Percentiles rank a stretch among this genome's conserved stretches.
Conservation (phyloP, 805 yeast genomes). For the Candida mattraensis region DNA sequence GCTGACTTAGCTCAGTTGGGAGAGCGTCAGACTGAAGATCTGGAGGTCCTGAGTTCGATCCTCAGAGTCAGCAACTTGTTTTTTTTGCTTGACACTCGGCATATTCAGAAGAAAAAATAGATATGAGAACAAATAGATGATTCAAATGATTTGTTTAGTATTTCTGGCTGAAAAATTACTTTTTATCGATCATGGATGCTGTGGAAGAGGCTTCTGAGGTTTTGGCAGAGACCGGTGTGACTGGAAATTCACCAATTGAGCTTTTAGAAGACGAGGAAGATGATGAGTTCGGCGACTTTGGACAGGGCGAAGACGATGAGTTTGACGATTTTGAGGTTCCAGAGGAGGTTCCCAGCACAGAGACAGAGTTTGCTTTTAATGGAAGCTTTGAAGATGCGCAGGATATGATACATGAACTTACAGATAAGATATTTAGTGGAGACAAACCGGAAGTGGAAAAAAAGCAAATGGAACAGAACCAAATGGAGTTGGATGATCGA, state of each 20-base stretch:
- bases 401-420: slow-evolving; percentile 8
- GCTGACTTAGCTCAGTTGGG: slow-evolving; percentile 32
- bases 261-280: not conserved
- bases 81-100: slow-evolving; percentile 1
- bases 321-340: slow-evolving; percentile 23
- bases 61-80: slow-evolving; percentile 26
- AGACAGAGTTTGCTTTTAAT: slow-evolving; percentile 1
- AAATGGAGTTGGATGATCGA: slow-evolving; percentile 26
- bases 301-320: slow-evolving; percentile 10
- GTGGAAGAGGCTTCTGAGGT: slow-evolving; percentile 1
- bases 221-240: too few relatives aligned
- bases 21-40: slow-evolving; percentile 31
- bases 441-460: not conserved
- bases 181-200: slow-evolving; percentile 4
- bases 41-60: slow-evolving; percentile 31
- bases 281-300: slow-evolving; percentile 1
- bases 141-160: not conserved
- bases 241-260: too few relatives aligned
- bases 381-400: slow-evolving; percentile 8
- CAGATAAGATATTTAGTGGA: slow-evolving; percentile 13
- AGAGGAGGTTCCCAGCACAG: slow-evolving; percentile 11
- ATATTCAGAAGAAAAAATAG: not conserved
- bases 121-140: too few relatives aligned
- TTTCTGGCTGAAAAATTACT: not conserved
- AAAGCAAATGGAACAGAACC: slow-evolving; percentile 1